Conservation (phyloP, 805 yeast species). For the Saccharomyces kudriavzevii region DNA sequence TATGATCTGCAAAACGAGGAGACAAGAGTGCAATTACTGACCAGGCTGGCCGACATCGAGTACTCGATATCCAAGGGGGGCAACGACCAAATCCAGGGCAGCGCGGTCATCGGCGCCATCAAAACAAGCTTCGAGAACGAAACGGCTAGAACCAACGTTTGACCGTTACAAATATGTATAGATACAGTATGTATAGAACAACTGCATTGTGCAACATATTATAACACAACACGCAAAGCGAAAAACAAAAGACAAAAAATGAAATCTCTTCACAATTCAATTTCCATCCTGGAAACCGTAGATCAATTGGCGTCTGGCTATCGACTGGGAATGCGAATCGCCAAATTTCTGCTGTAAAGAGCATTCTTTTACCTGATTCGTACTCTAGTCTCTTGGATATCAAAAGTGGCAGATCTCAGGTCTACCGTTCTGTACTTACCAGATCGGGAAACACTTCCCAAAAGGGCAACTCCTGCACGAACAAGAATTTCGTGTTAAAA, state of each 20-base stretch:
- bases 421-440: neutral
- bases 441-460: neutral
- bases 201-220: neutral
- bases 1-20: constrained; percentile 50
- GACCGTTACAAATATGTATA: neutral
- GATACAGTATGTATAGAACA: neutral
- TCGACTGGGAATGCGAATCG: neutral
- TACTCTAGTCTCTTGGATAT: neutral
- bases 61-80: constrained; percentile 91
- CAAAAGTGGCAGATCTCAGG: neutral
- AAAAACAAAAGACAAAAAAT: neutral
- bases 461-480: neutral
- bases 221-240: neutral
- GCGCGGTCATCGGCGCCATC: constrained; percentile 83
- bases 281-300: neutral
- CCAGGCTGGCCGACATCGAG: constrained; percentile 79
- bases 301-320: neutral
- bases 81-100: constrained; percentile 77
- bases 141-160: constrained; percentile 1
- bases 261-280: neutral
- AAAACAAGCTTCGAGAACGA: constrained; percentile 42
- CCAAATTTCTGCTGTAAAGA: neutral
- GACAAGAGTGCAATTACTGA: constrained; percentile 57
- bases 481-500: neutral
- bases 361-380: neutral